phyloP scores from a whole-genome alignment of 2,329 filamentous ascomycete genomes.

The Leptographium wingfieldii region DNA sequence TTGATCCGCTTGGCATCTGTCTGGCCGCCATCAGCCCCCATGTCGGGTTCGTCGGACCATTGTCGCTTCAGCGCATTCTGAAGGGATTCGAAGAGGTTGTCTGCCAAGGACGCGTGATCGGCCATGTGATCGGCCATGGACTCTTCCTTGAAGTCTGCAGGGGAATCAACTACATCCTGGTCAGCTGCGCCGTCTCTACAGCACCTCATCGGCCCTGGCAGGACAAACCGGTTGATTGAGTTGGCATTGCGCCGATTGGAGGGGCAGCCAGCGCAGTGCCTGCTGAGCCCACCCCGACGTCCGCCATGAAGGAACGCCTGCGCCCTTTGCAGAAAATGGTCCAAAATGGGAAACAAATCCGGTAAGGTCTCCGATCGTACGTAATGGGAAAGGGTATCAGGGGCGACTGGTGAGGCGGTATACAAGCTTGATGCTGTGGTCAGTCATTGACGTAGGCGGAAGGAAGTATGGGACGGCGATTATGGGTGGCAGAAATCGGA shows the following conservation, averaged over 20 bases:
- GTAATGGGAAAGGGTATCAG: not conserved
- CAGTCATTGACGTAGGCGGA: not conserved
- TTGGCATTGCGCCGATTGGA: not conserved
- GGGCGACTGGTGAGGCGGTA: not conserved
- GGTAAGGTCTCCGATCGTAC: not conserved
- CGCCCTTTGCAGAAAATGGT: not conserved
- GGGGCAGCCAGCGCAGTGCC: constrained; percentile 2
- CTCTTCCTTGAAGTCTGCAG: not conserved
- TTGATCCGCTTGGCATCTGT: constrained; percentile 14
- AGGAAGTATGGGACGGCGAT: not conserved
- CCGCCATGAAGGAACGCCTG: not conserved
- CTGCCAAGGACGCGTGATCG: not conserved
- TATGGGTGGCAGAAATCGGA: not conserved
- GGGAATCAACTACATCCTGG: not conserved
- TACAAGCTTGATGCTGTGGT: not conserved
- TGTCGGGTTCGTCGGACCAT: constrained; percentile 11
- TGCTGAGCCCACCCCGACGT: not conserved
- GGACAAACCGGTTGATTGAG: not conserved
- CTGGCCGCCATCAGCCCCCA: not conserved
- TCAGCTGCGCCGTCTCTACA: not conserved
- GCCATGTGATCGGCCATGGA: not conserved
- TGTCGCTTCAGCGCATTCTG: constrained; percentile 15
- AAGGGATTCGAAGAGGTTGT: constrained; percentile 6
- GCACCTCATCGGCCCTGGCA: not conserved
- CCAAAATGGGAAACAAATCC: not conserved